These are phyloP conservation scores for Batrachochytrium dendrobatidis DNA, from an alignment of 371 early-diverging fungal species.

Conservation along the genomic window DNA sequence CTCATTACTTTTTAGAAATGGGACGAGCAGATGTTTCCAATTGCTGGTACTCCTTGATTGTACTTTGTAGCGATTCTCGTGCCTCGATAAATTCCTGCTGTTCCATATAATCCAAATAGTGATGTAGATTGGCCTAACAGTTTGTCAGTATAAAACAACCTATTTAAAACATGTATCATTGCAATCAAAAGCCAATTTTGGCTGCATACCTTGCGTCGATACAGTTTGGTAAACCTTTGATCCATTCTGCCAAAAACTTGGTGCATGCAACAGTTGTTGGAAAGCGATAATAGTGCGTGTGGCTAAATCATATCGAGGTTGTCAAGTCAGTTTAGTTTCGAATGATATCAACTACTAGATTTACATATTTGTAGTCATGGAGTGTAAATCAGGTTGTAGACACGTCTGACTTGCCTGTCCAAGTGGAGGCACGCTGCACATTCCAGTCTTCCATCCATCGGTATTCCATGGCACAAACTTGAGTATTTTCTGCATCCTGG, in stretches of 20 bases:
- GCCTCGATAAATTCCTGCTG: conserved; percentile 26
- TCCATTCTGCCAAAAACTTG: conserved; percentile 19
- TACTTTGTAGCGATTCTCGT: conserved; percentile 4
- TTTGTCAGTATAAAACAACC: not conserved
- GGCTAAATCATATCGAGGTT: conserved; percentile 11
- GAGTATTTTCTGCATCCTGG: conserved; percentile 26
- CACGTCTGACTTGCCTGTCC: conserved; percentile 20
- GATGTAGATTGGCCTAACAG: conserved; percentile 45
- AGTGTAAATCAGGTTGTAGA: not conserved
- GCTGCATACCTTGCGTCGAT: conserved; percentile 30
- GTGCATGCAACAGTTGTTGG: conserved; percentile 40
- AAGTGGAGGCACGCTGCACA: conserved; percentile 40
- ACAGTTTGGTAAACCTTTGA: conserved; percentile 35
- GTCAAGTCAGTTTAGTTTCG: not conserved
- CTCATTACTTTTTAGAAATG: no score
- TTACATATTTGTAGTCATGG: not conserved
- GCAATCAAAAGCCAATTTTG: not conserved
- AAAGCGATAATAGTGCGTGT: conserved; percentile 30
- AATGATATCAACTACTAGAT: not conserved
- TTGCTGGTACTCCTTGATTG: conserved; percentile 17
- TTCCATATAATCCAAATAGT: conserved; percentile 38
- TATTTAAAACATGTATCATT: not conserved
- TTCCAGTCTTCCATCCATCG: conserved; percentile 50
- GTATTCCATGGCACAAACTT: conserved; percentile 42
- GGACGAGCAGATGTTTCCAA: no score